Conservation (phyloP, 352 stramenopile species). For the Pythium oligandrum region DNA sequence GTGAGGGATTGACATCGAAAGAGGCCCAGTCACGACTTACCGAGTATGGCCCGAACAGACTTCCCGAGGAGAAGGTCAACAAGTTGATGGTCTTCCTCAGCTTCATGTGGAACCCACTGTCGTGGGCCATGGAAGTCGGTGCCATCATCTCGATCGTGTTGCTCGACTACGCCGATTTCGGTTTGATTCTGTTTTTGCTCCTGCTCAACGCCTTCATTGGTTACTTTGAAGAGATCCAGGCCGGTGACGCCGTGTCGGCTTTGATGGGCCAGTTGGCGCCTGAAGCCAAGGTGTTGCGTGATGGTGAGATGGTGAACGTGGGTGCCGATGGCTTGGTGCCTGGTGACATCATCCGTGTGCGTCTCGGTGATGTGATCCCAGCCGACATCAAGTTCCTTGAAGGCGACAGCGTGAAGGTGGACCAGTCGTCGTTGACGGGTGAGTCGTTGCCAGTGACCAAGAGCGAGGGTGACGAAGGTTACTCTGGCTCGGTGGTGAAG, state of each 20-base stretch:
- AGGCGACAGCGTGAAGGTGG: slow-evolving; percentile 77
- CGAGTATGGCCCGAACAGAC: slow-evolving; percentile 79
- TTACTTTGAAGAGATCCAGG: slow-evolving; percentile 83
- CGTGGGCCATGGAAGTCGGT: slow-evolving; percentile 77
- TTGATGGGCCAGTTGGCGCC: slow-evolving; percentile 88
- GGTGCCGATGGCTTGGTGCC: slow-evolving; percentile 62
- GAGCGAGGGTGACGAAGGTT: slow-evolving; percentile 65
- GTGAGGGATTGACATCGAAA: slow-evolving; percentile 61
- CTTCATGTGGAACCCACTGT: slow-evolving; percentile 84
- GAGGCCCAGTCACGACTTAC: slow-evolving; percentile 69
- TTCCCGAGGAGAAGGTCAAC: slow-evolving; percentile 74
- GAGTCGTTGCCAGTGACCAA: slow-evolving; percentile 92
- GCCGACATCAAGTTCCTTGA: slow-evolving; percentile 88
- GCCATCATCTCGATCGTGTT: slow-evolving; percentile 71
- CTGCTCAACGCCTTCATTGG: slow-evolving; percentile 72
- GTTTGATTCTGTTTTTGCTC: slow-evolving; percentile 62
- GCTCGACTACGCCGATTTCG: slow-evolving; percentile 75
- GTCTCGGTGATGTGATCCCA: slow-evolving; percentile 89
- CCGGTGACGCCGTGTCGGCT: slow-evolving; percentile 81
- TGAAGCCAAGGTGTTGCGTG: slow-evolving; percentile 76
- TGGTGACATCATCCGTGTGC: slow-evolving; percentile 68
- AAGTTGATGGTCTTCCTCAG: slow-evolving; percentile 71
- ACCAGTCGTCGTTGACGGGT: slow-evolving; percentile 91
- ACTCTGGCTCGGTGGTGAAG: slow-evolving; percentile 84
- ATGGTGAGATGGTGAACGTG: slow-evolving; percentile 71